Conservation (phyloP, 2,329 filamentous ascomycete species). For the Ophiocordyceps camponoti-rufipedis region DNA sequence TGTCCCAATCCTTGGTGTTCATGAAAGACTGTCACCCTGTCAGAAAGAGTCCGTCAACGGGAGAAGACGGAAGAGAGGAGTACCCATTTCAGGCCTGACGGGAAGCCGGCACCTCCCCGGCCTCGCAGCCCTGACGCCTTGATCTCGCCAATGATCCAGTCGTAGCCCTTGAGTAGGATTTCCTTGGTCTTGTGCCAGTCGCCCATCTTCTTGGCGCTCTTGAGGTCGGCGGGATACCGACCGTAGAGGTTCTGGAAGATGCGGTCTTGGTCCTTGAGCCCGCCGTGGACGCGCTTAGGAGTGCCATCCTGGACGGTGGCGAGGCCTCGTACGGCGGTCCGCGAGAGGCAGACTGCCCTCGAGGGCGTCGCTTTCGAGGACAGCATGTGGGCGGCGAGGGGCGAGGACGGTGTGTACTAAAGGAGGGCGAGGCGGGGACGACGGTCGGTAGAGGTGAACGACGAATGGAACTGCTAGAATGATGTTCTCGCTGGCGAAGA, state of each 20-base stretch:
- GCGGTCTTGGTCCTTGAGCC: conserved; percentile 86
- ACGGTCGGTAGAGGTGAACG: neutral
- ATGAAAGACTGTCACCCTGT: conserved; percentile 63
- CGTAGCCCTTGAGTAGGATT: conserved; percentile 89
- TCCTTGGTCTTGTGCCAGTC: conserved; percentile 99
- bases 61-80: neutral
- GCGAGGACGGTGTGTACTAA: neutral
- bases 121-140: conserved; percentile 92
- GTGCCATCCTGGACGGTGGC: conserved; percentile 62
- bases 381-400: conserved; percentile 20
- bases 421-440: conserved; percentile 12
- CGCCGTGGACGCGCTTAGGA: conserved; percentile 60
- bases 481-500: neutral
- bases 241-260: conserved; percentile 99
- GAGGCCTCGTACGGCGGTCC: conserved; percentile 44
- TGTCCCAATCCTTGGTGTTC: conserved; percentile 99
- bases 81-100: conserved; percentile 98
- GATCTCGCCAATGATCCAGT: conserved; percentile 96
- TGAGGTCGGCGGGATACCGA: conserved; percentile 77
- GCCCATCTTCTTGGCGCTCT: conserved; percentile 91
- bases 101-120: conserved; percentile 93
- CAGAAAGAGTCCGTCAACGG: neutral
- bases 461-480: neutral
- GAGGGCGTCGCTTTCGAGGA: conserved; percentile 23
- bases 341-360: conserved; percentile 21